Evolutionary conservation across 106 monocot species (phyloP).

Genomic region (Apostasia shenzhenica): DNA sequence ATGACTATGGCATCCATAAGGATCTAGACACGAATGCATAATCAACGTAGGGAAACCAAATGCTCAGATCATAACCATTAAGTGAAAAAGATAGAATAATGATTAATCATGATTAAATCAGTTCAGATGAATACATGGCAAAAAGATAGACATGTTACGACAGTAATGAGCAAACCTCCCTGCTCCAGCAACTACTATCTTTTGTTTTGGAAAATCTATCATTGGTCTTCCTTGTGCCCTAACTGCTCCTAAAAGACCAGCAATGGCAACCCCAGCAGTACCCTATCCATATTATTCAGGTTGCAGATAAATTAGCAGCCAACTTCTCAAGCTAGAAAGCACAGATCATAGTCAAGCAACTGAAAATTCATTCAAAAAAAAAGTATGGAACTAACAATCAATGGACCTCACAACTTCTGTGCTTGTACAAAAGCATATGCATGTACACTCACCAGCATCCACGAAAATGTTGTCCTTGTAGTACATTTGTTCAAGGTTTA

Average conservation of each 20-base stretch:
- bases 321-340: too few relatives aligned
- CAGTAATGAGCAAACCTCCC: slow-evolving; percentile 56
- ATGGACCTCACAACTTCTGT: too few relatives aligned
- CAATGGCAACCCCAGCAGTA: slow-evolving; percentile 98
- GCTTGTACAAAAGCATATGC: too few relatives aligned
- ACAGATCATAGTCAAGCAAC: too few relatives aligned
- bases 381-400: too few relatives aligned
- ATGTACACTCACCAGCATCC: too few relatives aligned
- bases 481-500: too few relatives aligned
- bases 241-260: slow-evolving; percentile 95
- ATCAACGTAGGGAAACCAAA: slow-evolving; percentile 1
- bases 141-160: background rate
- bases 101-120: background rate
- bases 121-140: background rate
- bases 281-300: slow-evolving; percentile 35
- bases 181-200: slow-evolving; percentile 99
- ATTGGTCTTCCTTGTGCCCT: slow-evolving; percentile 94
- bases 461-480: too few relatives aligned
- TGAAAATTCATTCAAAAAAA: too few relatives aligned
- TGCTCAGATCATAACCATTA: background rate
- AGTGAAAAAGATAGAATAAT: background rate
- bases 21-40: background rate
- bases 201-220: slow-evolving; percentile 97
- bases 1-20: too few relatives aligned
- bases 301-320: background rate